Conservation (phyloP, 2,329 filamentous ascomycete genomes). For the Xylariaceae sp. region DNA sequence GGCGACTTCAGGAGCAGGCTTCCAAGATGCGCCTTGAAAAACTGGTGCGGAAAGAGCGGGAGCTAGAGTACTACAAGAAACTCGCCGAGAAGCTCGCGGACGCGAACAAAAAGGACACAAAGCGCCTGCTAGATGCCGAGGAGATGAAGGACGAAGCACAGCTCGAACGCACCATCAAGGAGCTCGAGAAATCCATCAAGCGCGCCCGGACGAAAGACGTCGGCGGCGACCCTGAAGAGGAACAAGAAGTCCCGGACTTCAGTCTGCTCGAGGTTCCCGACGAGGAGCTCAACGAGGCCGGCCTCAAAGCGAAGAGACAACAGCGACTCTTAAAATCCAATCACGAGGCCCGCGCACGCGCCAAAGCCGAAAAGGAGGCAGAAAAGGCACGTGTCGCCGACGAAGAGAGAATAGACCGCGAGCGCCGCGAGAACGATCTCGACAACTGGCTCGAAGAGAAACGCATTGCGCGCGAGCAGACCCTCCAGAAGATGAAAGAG, state of each 20-base stretch:
- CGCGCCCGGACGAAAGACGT: conserved; percentile 92
- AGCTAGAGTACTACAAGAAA: conserved; percentile 88
- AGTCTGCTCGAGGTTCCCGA: conserved; percentile 85
- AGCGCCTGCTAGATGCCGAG: conserved; percentile 79
- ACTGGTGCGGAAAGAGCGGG: conserved; percentile 90
- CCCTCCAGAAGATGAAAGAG: conserved; percentile 84
- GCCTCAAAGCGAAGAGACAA: conserved; percentile 86
- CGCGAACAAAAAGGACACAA: conserved; percentile 86
- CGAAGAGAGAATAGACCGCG: conserved; percentile 76
- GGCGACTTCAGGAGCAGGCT: conserved; percentile 88
- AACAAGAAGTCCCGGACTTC: conserved; percentile 79
- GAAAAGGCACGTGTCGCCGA: conserved; percentile 83
- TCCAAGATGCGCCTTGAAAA: conserved; percentile 97
- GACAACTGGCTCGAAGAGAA: conserved; percentile 85
- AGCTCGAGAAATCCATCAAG: conserved; percentile 85
- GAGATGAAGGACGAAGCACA: conserved; percentile 89
- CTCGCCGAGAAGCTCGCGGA: conserved; percentile 68
- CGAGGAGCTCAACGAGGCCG: conserved; percentile 87
- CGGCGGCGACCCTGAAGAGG: conserved; percentile 74
- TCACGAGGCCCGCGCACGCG: conserved; percentile 86
- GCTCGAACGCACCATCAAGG: conserved; percentile 78
- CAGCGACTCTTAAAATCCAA: conserved; percentile 93
- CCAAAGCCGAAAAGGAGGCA: conserved; percentile 91
- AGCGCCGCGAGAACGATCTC: conserved; percentile 77
- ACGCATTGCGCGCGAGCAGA: conserved; percentile 64